Evolutionary conservation across 2,329 filamentous ascomycete genomes (phyloP).

Genomic region (Pestalotiopsis fici): DNA sequence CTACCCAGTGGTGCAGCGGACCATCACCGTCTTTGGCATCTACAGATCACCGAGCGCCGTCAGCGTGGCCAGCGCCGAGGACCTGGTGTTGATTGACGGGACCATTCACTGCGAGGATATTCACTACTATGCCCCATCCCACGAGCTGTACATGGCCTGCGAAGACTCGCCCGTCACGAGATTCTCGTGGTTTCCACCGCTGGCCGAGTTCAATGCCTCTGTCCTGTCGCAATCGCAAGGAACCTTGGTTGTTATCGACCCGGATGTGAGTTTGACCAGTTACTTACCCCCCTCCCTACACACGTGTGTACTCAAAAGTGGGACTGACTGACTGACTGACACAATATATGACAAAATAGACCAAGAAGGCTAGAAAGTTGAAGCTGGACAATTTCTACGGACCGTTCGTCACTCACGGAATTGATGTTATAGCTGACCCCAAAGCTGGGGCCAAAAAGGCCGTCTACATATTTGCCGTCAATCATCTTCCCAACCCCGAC

Average conservation of each 20-base stretch:
- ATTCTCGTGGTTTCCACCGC: constrained; percentile 53
- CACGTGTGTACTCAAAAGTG: constrained; percentile 48
- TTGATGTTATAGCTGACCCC: constrained; percentile 57
- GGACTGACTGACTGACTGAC: background rate
- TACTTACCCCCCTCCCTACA: constrained; percentile 20
- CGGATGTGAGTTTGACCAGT: constrained; percentile 38
- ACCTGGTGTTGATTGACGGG: constrained; percentile 45
- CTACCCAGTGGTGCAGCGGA: constrained; percentile 5
- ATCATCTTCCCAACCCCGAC: constrained; percentile 54
- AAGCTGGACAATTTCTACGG: constrained; percentile 50
- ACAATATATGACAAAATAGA: constrained; percentile 31
- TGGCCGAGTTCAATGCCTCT: constrained; percentile 39
- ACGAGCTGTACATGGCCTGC: constrained; percentile 58
- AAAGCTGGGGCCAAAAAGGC: constrained; percentile 32
- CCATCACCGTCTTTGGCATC: constrained; percentile 16
- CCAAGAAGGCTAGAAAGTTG: constrained; percentile 44
- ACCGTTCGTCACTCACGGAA: constrained; percentile 60
- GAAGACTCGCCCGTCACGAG: constrained; percentile 43
- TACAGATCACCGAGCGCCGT: constrained; percentile 16
- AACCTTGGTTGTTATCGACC: constrained; percentile 54
- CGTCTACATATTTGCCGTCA: constrained; percentile 62
- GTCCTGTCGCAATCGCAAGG: constrained; percentile 36
- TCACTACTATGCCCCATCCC: constrained; percentile 51
- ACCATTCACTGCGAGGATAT: constrained; percentile 62
- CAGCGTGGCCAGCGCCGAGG: constrained; percentile 21